Base-by-base conservation (phyloP, 345 rosid genomes). In the Noccaea caerulescens region DNA sequence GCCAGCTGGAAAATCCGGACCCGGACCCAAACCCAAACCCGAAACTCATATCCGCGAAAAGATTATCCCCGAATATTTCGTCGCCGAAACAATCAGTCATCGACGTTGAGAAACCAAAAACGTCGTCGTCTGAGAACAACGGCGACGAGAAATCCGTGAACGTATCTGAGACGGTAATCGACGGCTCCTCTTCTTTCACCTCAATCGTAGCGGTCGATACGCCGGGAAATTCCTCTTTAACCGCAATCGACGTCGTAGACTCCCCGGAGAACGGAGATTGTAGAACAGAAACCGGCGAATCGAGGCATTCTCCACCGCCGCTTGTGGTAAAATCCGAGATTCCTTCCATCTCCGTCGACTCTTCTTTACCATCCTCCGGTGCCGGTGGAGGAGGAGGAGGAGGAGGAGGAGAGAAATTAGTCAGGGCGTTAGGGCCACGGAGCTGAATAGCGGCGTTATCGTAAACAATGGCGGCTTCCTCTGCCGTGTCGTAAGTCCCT, bases 381-480 rank as follows among this genome's bases (percentile, higher is more conserved):
- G 14, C 80, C 75, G 74, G 77, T 0, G 27, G 27, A 23, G 82
- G 73, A 18, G 80, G 77, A 25, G 27, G 27, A 23, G 82, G 73
- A 18, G 80, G 86, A 2, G 89, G 93, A 14, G 83, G 80, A 25
- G 79, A 37, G 66, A 94, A 91, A 78, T 94, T 94, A 32, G 96
- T 90, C 13, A 83, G 84, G 60, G 99, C 99, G 79, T 85, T 69
- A 4, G 92, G 87, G 1, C 99, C 99, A 80, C 97, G 99, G 8
- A 94, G 72, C 86, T 85, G 86, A 42, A 88, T 81, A 5, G 99
- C 99, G 10, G 99, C 99, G 78, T 91, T 86, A 78, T 94, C 99
- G 64, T 94, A 94, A 0, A 89, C 99, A 79, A 80, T 77, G 1
- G 99, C 99, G 1, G 99, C 99, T 69, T 94, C 97, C 72, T 94